phyloP scores from a whole-genome alignment of 768 basidiomycete genomes.

The Suillus hirtellus region DNA sequence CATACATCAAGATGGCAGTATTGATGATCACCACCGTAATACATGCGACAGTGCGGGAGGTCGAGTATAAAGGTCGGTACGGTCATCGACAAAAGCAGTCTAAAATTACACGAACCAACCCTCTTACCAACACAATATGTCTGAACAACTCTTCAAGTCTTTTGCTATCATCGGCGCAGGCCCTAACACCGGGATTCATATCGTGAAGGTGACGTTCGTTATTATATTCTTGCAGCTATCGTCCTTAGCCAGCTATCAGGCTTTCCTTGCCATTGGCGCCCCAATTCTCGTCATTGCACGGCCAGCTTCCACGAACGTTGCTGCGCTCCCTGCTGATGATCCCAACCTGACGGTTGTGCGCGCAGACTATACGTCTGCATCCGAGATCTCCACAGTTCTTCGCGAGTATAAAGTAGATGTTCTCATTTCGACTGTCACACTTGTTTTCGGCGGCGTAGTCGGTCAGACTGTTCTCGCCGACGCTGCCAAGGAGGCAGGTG shows the following conservation, averaged over 20 bases:
- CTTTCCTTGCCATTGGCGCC: slow-evolving; percentile 12
- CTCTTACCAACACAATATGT: slow-evolving; percentile 14
- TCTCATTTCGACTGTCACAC: slow-evolving; percentile 28
- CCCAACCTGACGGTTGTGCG: slow-evolving; percentile 11
- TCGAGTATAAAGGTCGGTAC: not conserved
- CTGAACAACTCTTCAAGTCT: slow-evolving; percentile 13
- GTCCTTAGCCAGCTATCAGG: slow-evolving; percentile 1
- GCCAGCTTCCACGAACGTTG: slow-evolving; percentile 12
- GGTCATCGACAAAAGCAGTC: not conserved
- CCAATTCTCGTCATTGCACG: slow-evolving; percentile 14
- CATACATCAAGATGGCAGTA: not conserved
- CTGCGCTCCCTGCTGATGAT: slow-evolving; percentile 14
- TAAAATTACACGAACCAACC: slow-evolving; percentile 28
- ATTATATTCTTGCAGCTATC: not conserved
- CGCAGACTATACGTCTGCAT: slow-evolving; percentile 7
- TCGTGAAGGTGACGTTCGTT: slow-evolving; percentile 10
- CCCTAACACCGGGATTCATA: slow-evolving; percentile 9
- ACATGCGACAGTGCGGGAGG: not conserved
- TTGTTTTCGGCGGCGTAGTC: slow-evolving; percentile 17
- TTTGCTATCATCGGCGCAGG: slow-evolving; percentile 14
- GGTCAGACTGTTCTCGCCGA: slow-evolving; percentile 27
- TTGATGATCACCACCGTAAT: not conserved
- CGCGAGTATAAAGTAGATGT: slow-evolving; percentile 24
- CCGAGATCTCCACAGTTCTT: slow-evolving; percentile 19
- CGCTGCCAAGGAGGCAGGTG: slow-evolving; percentile 30